Evolutionary conservation across 257 asterid species (phyloP).

Genomic region (Vinca minor): DNA sequence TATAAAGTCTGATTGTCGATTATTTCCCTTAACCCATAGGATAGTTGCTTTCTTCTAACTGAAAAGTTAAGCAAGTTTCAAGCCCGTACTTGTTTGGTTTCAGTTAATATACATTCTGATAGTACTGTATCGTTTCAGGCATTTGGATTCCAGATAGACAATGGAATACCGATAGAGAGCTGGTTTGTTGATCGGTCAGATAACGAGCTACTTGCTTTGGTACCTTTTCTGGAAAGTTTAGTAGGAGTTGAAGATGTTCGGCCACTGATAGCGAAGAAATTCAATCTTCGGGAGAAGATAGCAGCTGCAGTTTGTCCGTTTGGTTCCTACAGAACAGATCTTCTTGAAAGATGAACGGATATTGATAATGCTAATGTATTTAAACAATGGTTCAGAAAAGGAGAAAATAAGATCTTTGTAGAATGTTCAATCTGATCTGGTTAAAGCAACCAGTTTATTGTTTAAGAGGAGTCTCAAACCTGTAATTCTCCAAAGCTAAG

Average conservation of each 20-base stretch:
- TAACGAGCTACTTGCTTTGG: constrained; percentile 49
- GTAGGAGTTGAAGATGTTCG: constrained; percentile 73
- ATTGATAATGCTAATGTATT: background rate
- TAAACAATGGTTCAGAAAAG: background rate
- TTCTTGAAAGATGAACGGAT: constrained; percentile 25
- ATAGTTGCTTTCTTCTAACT: too few species aligned
- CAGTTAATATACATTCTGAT: background rate
- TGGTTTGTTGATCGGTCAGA: constrained; percentile 86
- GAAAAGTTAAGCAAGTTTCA: too few species aligned
- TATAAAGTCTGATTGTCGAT: background rate
- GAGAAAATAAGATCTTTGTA: background rate
- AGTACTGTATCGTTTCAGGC: constrained; percentile 43
- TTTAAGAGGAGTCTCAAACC: background rate
- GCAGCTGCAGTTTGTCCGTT: constrained; percentile 70
- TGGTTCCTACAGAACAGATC: constrained; percentile 32
- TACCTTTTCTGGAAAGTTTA: constrained; percentile 89
- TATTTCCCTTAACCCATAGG: too few species aligned
- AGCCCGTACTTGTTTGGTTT: background rate
- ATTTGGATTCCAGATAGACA: constrained; percentile 97
- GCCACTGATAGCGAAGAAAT: constrained; percentile 65
- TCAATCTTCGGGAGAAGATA: constrained; percentile 60
- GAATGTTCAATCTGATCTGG: background rate
- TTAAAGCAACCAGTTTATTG: background rate
- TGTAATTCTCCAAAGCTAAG: background rate
- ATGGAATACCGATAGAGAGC: constrained; percentile 95